Conservation (phyloP, 192 early-diverging fungal species). For the Phlyctochytrium bullatum region DNA sequence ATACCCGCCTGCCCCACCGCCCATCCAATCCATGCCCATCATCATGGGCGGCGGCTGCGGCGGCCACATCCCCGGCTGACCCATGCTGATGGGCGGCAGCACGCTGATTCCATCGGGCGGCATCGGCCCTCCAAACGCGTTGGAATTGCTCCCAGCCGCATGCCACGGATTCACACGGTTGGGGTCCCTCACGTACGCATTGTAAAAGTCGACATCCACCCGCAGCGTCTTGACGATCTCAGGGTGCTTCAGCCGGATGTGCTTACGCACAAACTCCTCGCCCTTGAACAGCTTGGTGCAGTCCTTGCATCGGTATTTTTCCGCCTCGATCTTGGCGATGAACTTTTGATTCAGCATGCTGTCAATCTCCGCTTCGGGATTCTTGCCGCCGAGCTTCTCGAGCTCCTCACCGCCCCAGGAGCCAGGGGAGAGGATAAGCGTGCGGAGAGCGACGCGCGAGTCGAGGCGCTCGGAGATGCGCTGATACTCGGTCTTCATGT, state of each 20-base stretch:
- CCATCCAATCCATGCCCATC: conserved; percentile 5
- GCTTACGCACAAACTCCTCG: conserved; percentile 90
- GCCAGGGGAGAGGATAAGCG: conserved; percentile 21
- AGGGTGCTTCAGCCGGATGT: conserved; percentile 86
- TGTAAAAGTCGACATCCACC: conserved; percentile 74
- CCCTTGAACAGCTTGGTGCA: conserved; percentile 96
- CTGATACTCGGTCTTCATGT: conserved; percentile 27
- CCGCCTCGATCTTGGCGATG: conserved; percentile 68
- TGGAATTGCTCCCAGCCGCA: no score
- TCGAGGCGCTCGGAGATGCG: conserved; percentile 33
- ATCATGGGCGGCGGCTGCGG: conserved; percentile 14
- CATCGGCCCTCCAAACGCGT: conserved; percentile 42
- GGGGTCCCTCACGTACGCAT: conserved; percentile 85
- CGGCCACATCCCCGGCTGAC: conserved; percentile 1
- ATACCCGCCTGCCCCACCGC: conserved; percentile 19
- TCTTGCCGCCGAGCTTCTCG: conserved; percentile 37
- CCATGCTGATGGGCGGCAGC: conserved; percentile 25
- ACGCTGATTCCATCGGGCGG: conserved; percentile 40
- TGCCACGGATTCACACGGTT: conserved; percentile 67
- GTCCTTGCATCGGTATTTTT: conserved; percentile 81
- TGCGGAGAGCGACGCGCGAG: conserved; percentile 52
- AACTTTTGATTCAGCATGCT: conserved; percentile 45
- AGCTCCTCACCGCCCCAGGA: conserved; percentile 19
- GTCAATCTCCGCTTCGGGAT: conserved; percentile 42
- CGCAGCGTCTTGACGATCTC: conserved; percentile 62